Percentiles rank a stretch among this genome's conserved stretches.
phyloP scores from a whole-genome alignment of 2,329 filamentous ascomycete species.

The Chaetomium globosum region DNA sequence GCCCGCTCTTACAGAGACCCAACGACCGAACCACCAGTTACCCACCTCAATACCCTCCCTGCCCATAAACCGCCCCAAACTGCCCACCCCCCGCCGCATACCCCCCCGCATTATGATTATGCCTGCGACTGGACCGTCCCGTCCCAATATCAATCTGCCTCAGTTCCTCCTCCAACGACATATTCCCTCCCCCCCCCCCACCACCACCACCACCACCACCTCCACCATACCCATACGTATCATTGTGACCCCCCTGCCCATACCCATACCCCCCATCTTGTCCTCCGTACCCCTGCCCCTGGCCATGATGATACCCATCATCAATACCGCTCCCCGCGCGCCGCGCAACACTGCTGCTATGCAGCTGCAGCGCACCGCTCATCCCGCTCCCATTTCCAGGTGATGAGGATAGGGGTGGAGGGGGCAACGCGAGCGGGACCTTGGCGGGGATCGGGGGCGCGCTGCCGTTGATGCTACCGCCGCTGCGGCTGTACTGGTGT shows the following conservation, averaged over 20 bases:
- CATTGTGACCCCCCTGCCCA: slow-evolving; percentile 28
- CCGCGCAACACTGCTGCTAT: slow-evolving; percentile 35
- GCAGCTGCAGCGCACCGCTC: slow-evolving; percentile 36
- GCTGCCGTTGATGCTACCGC: not conserved
- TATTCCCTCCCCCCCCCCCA: slow-evolving; percentile 45
- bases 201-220: slow-evolving; percentile 29
- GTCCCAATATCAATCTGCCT: slow-evolving; percentile 67
- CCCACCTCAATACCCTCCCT: slow-evolving; percentile 17
- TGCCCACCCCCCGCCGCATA: slow-evolving; percentile 12
- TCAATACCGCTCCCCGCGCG: slow-evolving; percentile 26
- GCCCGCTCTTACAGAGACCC: not conserved
- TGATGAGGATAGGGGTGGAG: slow-evolving; percentile 10
- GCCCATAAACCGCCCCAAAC: slow-evolving; percentile 18
- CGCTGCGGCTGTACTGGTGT: slow-evolving; percentile 35
- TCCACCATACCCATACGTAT: slow-evolving; percentile 37
- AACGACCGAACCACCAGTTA: not conserved
- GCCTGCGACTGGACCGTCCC: slow-evolving; percentile 55
- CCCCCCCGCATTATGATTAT: slow-evolving; percentile 6
- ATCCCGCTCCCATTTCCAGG: slow-evolving; percentile 25
- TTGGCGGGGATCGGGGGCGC: slow-evolving; percentile 68
- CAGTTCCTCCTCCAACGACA: slow-evolving; percentile 71
- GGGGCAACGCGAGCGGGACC: slow-evolving; percentile 54
- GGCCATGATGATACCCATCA: slow-evolving; percentile 17
- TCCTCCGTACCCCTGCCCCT: not conserved
- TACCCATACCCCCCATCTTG: not conserved